Conservation (phyloP, 805 yeast species). For the Candida silvicultrix region DNA sequence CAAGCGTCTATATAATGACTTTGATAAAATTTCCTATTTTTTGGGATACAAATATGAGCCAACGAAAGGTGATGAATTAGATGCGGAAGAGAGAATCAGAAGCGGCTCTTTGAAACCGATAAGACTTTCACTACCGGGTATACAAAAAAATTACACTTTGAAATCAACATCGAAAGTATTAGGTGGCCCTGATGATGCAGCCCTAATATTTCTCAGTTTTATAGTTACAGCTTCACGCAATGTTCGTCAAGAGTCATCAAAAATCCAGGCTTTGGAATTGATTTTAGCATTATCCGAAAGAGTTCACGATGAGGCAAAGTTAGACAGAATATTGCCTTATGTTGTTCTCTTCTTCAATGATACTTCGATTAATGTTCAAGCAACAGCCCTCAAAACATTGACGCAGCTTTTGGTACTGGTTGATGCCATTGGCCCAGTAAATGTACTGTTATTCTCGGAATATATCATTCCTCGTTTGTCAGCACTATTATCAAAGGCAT, state of each 20-base stretch:
- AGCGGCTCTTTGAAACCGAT: conserved; percentile 26
- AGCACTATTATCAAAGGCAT: conserved; percentile 32
- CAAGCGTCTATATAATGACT: conserved; percentile 51
- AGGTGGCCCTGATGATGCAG: conserved; percentile 35
- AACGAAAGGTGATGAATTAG: conserved; percentile 1
- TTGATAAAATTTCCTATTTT: conserved; percentile 39
- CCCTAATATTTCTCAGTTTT: conserved; percentile 51
- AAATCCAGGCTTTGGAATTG: conserved; percentile 69
- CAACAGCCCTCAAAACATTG: conserved; percentile 55
- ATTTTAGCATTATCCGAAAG: conserved; percentile 71
- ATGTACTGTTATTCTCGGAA: conserved; percentile 73
- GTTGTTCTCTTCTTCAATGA: conserved; percentile 70
- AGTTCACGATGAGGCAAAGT: conserved; percentile 73
- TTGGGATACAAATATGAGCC: conserved; percentile 29
- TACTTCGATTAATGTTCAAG: conserved; percentile 55
- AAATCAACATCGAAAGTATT: conserved; percentile 25
- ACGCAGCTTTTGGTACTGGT: conserved; percentile 65
- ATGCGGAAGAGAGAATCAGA: conserved; percentile 2
- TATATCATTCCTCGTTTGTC: conserved; percentile 70
- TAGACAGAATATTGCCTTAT: conserved; percentile 83
- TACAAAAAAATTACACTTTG: conserved; percentile 39
- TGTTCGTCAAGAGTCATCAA: conserved; percentile 50
- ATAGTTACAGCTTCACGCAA: conserved; percentile 57
- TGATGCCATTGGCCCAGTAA: conserved; percentile 62
- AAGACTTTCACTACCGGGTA: conserved; percentile 44